Percentiles rank a stretch among this genome's conserved stretches.
Evolutionary conservation across 1,139 yeast genomes (phyloP).

Genomic region (Debaryomyces coudertii): DNA sequence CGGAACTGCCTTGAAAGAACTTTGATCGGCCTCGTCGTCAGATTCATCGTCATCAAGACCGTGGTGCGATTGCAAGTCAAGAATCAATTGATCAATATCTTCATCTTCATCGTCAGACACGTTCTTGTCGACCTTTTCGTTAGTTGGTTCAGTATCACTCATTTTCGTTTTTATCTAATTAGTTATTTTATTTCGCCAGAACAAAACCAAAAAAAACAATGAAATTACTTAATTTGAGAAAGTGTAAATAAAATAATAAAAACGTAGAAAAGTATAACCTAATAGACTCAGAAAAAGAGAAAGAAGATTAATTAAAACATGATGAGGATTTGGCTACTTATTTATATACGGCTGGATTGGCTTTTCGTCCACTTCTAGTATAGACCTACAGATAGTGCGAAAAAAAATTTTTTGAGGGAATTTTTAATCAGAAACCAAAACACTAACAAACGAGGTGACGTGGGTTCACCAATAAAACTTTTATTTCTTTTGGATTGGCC

Average conservation of each 20-base stretch:
- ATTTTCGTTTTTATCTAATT: constrained; percentile 21
- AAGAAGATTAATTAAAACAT: neutral
- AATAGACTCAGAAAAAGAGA: constrained; percentile 8
- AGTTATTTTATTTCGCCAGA: constrained; percentile 6
- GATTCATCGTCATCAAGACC: constrained; percentile 52
- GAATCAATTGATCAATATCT: constrained; percentile 86
- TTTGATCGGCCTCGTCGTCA: constrained; percentile 54
- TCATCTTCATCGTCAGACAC: constrained; percentile 73
- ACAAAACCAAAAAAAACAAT: constrained; percentile 7
- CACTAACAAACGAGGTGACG: constrained; percentile 7
- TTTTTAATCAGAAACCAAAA: constrained; percentile 12
- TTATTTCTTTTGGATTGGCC: constrained; percentile 4
- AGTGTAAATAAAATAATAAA: constrained; percentile 6
- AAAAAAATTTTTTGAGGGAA: constrained; percentile 16
- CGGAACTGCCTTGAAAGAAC: constrained; percentile 71
- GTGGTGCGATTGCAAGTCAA: constrained; percentile 84
- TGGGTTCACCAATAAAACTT: constrained; percentile 2
- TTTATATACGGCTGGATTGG: constrained; percentile 17
- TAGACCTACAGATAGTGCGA: constrained; percentile 12
- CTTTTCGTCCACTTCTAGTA: constrained; percentile 15
- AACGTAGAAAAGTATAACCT: constrained; percentile 13
- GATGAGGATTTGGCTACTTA: constrained; percentile 7
- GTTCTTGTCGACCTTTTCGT: constrained; percentile 49
- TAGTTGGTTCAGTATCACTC: constrained; percentile 57
- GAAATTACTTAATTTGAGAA: constrained; percentile 3